Conservation (phyloP, 176 grass and related monocot genomes). For the Hordeum marinum region DNA sequence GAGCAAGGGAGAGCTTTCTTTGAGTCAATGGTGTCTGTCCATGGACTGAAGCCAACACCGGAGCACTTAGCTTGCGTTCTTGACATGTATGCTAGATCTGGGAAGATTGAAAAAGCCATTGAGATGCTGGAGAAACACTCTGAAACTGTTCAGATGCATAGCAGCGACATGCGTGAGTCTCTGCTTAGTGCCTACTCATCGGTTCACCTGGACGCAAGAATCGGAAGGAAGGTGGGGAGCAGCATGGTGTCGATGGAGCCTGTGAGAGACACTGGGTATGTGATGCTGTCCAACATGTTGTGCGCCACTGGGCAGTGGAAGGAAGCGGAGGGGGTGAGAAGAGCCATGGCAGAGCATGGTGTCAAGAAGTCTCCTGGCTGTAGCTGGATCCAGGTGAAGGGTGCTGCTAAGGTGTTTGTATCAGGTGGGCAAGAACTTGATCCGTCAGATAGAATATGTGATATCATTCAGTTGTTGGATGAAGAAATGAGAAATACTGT, state of each 20-base stretch:
- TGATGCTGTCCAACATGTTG: constrained; percentile 59
- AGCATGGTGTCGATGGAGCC: constrained; percentile 11
- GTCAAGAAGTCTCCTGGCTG: constrained; percentile 64
- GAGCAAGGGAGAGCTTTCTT: constrained; percentile 44
- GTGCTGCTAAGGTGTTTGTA: constrained; percentile 41
- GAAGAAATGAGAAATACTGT: constrained; percentile 35
- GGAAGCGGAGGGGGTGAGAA: constrained; percentile 45
- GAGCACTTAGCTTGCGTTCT: constrained; percentile 51
- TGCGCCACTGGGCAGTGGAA: constrained; percentile 44
- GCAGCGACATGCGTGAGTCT: constrained; percentile 17
- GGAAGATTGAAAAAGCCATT: constrained; percentile 18
- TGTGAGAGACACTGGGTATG: constrained; percentile 39
- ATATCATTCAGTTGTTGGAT: constrained; percentile 22
- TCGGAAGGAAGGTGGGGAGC: constrained; percentile 17
- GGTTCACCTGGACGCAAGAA: background rate
- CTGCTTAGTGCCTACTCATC: constrained; percentile 37
- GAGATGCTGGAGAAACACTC: constrained; percentile 10
- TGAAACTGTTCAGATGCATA: background rate
- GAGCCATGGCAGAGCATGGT: constrained; percentile 47
- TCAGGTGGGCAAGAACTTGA: constrained; percentile 33
- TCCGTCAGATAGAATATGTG: background rate
- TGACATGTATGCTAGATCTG: constrained; percentile 62
- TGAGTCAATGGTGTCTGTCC: constrained; percentile 34
- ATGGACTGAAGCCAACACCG: constrained; percentile 37
- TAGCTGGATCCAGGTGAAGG: constrained; percentile 63